Conservation (phyloP, 2,329 filamentous ascomycete species). For the Calonectria naviculata region DNA sequence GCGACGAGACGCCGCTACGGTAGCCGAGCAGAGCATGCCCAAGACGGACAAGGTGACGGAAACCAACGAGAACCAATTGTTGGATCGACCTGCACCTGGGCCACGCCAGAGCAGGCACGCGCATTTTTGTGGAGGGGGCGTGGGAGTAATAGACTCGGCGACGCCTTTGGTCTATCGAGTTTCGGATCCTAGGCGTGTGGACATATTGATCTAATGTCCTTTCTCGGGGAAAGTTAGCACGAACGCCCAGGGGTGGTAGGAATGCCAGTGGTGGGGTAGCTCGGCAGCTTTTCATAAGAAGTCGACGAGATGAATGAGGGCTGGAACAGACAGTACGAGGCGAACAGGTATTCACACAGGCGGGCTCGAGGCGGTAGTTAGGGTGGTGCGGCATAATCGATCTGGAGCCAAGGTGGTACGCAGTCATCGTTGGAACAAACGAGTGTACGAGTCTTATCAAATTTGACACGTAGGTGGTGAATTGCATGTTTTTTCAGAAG, state of each 20-base stretch:
- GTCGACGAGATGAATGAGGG: neutral
- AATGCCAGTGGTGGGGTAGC: neutral
- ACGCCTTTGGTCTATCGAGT: neutral
- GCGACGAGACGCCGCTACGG: constrained; percentile 25
- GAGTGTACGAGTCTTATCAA: neutral
- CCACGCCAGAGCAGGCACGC: neutral
- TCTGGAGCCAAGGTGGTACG: neutral
- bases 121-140: neutral
- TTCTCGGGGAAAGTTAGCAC: neutral
- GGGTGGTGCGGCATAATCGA: too few relatives aligned
- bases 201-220: neutral
- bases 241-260: neutral
- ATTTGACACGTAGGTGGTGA: neutral
- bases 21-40: constrained; percentile 16
- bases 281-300: neutral
- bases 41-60: constrained; percentile 31
- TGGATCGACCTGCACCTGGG: constrained; percentile 18
- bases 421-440: neutral
- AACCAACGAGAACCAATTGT: constrained; percentile 17
- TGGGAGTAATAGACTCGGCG: neutral
- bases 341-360: neutral
- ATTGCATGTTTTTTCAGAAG: neutral
- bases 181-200: neutral
- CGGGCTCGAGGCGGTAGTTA: neutral
- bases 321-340: neutral